A percentile compares a stretch with the other conserved stretches of the same genome.
Conservation (phyloP, 305 asterid species). For the Fraxinus floribunda region DNA sequence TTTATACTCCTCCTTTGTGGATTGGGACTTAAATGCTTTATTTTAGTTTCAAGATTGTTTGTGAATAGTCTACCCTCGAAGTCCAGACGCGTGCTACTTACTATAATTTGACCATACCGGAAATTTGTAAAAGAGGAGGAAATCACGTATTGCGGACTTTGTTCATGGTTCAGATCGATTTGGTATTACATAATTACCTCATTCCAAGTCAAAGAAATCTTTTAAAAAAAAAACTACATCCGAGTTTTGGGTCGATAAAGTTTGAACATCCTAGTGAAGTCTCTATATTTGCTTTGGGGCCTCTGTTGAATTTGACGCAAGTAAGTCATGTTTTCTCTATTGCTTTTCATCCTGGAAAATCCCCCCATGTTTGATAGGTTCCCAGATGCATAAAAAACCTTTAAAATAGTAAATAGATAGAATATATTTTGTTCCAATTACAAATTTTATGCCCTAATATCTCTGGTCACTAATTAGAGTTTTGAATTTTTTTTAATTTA, state of each 20-base stretch:
- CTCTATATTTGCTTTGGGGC: slow-evolving; percentile 72
- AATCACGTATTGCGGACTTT: slow-evolving; percentile 83
- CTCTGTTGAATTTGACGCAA: slow-evolving; percentile 16
- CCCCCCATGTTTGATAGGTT: background rate
- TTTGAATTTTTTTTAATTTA: no score
- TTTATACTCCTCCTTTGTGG: no score
- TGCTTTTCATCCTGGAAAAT: background rate
- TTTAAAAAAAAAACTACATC: slow-evolving; percentile 56
- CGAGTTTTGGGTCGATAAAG: slow-evolving; percentile 75
- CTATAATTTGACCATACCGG: slow-evolving; percentile 13
- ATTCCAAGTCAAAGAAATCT: slow-evolving; percentile 55
- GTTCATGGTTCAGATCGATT: slow-evolving; percentile 85
- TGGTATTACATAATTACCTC: slow-evolving; percentile 57
- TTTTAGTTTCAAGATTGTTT: no score
- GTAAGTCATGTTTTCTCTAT: slow-evolving; percentile 24
- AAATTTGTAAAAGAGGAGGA: slow-evolving; percentile 52
- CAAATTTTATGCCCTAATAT: no score
- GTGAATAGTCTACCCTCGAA: background rate
- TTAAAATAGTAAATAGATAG: no score
- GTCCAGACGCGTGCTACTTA: no score
- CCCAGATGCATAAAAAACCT: no score
- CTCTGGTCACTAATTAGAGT: no score
- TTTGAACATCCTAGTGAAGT: slow-evolving; percentile 88
- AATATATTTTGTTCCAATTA: no score
- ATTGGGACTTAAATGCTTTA: background rate